Base-by-base conservation (phyloP, 768 basidiomycete genomes). In the Ephemerocybe angulata region DNA sequence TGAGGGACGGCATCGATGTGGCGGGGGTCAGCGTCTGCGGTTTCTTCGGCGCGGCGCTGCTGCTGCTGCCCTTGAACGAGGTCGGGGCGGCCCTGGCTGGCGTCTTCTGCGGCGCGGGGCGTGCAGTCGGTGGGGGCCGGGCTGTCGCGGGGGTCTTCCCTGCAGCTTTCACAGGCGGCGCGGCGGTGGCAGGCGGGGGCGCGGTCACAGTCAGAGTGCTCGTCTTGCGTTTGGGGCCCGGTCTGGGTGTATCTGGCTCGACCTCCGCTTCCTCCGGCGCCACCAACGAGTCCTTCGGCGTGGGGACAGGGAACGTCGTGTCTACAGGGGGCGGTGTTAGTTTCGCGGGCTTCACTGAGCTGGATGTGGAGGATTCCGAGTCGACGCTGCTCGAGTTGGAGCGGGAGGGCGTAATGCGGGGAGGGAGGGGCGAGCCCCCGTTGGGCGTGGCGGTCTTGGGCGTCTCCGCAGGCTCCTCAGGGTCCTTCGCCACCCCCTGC, bases 1-100 rank as follows among this genome's bases (percentile, higher is more conserved):
- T 72, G 48, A 72, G 62, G 25, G 72, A 56, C 43, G 58, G 67
- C 30, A 62, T 54, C 15, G 62, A 48, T 28, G 61, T 60, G 28
- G 62, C 52, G 6, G 65, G 56, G 2, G 68, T 60, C 17, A 60
- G n/a, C 11, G 54, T 49, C 35, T 41, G 53, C 25, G 65, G 62
- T 30, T 60, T 60, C 15, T 21, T 24, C 55, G 59, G 64, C 0
- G 64, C 27, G 12, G 57, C 33, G 67, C 55, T 7, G 67, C 58
- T 57, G 68, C 70, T n/a, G 59, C 40, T 43, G 62, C 68, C 53
- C 52, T 68, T 71, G 33, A 19, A 37, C 28, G 62, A 38, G 11
- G 47, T 56, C 22, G 62, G 15, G 2, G 60, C 24, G 21, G 63
- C 33, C 30, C 51, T 56, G 22, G 63, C 50, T n/a, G 53, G 51